Evolutionary conservation across 106 monocot species (phyloP), one percentile per base, ranked within the genome.

Genomic region (Alisma plantagoaquatica): DNA sequence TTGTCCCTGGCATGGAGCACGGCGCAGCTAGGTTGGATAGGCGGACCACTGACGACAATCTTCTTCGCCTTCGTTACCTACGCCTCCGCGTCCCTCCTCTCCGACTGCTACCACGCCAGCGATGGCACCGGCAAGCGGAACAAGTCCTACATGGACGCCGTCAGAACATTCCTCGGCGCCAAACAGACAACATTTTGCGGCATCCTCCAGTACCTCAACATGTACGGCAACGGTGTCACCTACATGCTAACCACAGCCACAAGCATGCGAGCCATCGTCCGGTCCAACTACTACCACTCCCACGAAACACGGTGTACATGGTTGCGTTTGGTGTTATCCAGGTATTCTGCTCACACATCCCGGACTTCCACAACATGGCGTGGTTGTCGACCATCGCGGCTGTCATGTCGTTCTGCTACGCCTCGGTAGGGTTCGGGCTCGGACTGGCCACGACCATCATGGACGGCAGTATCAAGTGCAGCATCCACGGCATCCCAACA

Each of bases 341-440:
- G 67, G 38, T 83, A 2, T 19, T 83, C 10, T 64, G 70, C 20
- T 83, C 83, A 15, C 83, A 68, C 59, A 83, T 89, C 57, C 83
- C 89, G 0, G 73, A 77, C 59, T 77, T 89, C 27, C 79, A 83
- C 14, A 65, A 80, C 29, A 79, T 89, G 76, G 83, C 64, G 14
- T 83, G 79, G 83, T 79, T 89, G 33, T 89, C 89, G 9, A 30
- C 69, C 41, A 10, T 83, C 0, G 73, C 88, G 1, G 83, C 88
- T 4, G 44, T 45, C 46, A 89, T 89, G 88, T 89, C 88, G 24
- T 89, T 83, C 67, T 62, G 65, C 49, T 89, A 89, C 55, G 70
- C 88, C 19, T 61, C 49, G 29, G 74, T 89, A n/a, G 88, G 83
- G 18, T 63, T 89, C 21, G 67, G 38, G 4, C 79, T 89, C 24